Percentiles rank a stretch among this genome's conserved stretches.
Evolutionary conservation across 2,329 filamentous ascomycete species (phyloP).

Genomic region (Akanthomyces lecanii): DNA sequence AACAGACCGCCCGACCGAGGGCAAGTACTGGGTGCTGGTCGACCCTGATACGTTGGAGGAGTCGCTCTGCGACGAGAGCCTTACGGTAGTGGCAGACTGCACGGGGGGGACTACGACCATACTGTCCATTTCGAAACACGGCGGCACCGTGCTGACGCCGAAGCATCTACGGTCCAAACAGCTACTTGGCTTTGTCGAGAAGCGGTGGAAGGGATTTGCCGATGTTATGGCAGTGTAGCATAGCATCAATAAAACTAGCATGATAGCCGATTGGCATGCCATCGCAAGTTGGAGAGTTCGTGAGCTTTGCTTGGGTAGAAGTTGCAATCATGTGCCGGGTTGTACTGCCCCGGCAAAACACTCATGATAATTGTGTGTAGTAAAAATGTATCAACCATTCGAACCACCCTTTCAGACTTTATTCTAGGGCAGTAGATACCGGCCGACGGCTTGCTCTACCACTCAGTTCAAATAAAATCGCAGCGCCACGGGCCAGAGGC

Average conservation of each 20-base stretch:
- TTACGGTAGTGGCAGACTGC: slow-evolving; percentile 76
- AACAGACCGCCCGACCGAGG: slow-evolving; percentile 40
- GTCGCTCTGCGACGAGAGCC: slow-evolving; percentile 71
- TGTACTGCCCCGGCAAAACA: slow-evolving; percentile 16
- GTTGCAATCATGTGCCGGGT: background rate
- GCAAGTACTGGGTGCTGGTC: slow-evolving; percentile 69
- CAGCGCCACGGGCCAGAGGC: slow-evolving; percentile 47
- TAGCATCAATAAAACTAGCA: slow-evolving; percentile 29
- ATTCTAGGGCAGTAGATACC: slow-evolving; percentile 89
- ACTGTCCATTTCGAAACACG: slow-evolving; percentile 74
- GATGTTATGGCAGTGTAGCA: slow-evolving; percentile 35
- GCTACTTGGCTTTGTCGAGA: slow-evolving; percentile 36
- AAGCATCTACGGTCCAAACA: slow-evolving; percentile 62
- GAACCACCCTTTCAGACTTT: slow-evolving; percentile 74
- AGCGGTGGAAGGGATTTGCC: slow-evolving; percentile 35
- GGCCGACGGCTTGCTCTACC: slow-evolving; percentile 63
- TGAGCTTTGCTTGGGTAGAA: background rate
- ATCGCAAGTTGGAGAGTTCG: background rate
- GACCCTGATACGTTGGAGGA: slow-evolving; percentile 93
- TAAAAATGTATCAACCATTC: slow-evolving; percentile 69
- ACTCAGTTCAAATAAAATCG: slow-evolving; percentile 49
- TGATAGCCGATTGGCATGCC: slow-evolving; percentile 24
- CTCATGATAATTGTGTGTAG: background rate
- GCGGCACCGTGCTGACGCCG: slow-evolving; percentile 66
- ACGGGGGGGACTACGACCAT: slow-evolving; percentile 52